phyloP scores from a whole-genome alignment of 306 rosid genomes.

The Fragaria iinumae region DNA sequence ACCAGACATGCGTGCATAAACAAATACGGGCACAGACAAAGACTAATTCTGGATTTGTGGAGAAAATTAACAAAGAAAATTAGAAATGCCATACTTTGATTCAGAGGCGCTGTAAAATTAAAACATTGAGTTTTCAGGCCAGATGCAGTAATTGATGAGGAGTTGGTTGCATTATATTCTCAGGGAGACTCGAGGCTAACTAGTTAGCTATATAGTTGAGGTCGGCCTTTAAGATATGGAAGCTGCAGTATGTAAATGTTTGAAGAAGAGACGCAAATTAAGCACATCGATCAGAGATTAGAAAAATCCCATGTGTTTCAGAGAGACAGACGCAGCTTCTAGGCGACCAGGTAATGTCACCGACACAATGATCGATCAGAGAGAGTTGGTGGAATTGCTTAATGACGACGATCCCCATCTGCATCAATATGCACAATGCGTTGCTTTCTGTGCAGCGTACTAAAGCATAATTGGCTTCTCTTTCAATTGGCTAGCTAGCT shows the following conservation, averaged over 20 bases:
- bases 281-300: not conserved
- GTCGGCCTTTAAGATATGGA: not conserved
- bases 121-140: too few species aligned
- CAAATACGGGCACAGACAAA: not conserved
- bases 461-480: not conserved
- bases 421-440: constrained; percentile 22
- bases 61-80: too few species aligned
- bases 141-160: not conserved
- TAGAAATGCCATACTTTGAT: too few species aligned
- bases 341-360: constrained; percentile 25
- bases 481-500: constrained; percentile 6
- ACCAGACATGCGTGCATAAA: not conserved
- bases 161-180: not conserved
- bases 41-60: not conserved
- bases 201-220: not conserved
- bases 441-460: constrained; percentile 31
- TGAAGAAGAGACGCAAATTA: not conserved
- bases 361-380: not conserved
- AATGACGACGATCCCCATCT: constrained; percentile 10
- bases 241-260: not conserved
- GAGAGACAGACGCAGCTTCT: not conserved
- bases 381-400: not conserved
- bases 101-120: too few species aligned
- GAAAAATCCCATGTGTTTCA: not conserved
- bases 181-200: not conserved